phyloP scores from a whole-genome alignment of 2,329 filamentous ascomycete genomes.

The Fusarium pseudoanthophilum region DNA sequence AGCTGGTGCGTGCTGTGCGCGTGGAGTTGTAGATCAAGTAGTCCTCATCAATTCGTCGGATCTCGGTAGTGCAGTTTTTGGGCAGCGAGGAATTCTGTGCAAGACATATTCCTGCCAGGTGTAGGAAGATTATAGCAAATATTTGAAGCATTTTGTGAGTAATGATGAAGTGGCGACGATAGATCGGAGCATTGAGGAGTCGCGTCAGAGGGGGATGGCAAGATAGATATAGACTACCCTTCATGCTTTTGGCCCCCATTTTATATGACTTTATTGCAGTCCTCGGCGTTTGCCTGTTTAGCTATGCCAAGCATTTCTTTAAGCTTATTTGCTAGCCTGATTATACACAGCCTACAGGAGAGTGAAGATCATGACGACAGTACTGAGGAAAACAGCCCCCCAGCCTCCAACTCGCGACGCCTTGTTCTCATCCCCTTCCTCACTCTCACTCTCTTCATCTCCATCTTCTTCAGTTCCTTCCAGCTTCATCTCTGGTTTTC shows the following conservation, averaged over 20 bases:
- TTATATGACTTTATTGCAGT: not conserved
- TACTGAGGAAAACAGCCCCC: not conserved
- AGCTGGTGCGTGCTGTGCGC: not conserved
- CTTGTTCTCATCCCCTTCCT: not conserved
- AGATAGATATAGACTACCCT: not conserved
- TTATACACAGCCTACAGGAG: not conserved
- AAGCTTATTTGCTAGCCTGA: not conserved
- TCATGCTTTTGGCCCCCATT: not conserved
- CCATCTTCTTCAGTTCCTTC: not conserved
- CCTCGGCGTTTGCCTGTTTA: not conserved
- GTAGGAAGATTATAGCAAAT: not conserved
- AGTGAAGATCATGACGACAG: not conserved
- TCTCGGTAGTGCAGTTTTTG: not conserved
- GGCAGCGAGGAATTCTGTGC: not conserved
- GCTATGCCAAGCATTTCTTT: not conserved
- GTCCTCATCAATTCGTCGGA: accelerated
- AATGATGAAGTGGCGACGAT: not conserved
- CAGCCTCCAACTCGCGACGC: not conserved
- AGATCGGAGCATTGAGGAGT: not conserved
- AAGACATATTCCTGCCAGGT: accelerated
- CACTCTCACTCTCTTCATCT: not conserved
- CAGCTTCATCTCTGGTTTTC: not conserved
- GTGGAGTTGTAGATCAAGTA: not conserved
- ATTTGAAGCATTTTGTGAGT: not conserved
- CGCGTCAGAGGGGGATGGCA: not conserved